Base-by-base conservation (phyloP, 2,329 filamentous ascomycete genomes). In the Curvularia eragrostidis region DNA sequence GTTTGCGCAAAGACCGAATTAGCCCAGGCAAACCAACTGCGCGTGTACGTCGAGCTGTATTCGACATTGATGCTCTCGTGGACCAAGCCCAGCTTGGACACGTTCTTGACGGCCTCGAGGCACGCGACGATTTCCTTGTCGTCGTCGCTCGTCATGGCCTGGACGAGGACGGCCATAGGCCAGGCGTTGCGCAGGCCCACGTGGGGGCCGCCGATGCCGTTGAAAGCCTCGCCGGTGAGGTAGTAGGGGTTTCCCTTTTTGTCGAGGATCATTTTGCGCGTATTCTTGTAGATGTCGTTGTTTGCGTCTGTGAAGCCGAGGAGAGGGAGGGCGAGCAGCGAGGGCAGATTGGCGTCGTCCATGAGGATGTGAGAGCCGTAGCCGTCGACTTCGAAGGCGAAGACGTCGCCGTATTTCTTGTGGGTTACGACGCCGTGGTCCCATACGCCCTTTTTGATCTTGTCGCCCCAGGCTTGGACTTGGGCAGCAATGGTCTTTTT, bases 21-120 rank as follows among this genome's bases (percentile, higher is more conserved):
- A 10, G 95, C 95, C 95, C 93, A 98, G 2, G 94, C 92, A 75
- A 98, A 98, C 94, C 94, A 98, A 71, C 90, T 92, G 63, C 87
- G 84, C 85, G 57, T 59, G 26, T 56, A 56, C 36, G 41, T 43
- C 39, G 48, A 39, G 19, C 53, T 34, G 24, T 41, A 15, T 3
- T 54, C 18, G 3, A 49, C 46, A 36, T 44, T 28, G 39, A 99
- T 87, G 68, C 91, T 96, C 80, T 99, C 95, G 70, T 99, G 94
- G 1, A 99, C 84, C 48, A 99, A 79, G 0, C 95, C 95, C 18
- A 56, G 9, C 96, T 82, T 51, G 82, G 84, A 60, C 1, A 90
- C 90, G 59, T 87, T 83, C 58, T 95, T 87, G 38, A 99, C 95
- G 30, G 89, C 76, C 7, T 87, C 81, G 24, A 99, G 77, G 61